phyloP scores from a whole-genome alignment of 192 early-diverging fungal species.

The Haplosporangium gracile region DNA sequence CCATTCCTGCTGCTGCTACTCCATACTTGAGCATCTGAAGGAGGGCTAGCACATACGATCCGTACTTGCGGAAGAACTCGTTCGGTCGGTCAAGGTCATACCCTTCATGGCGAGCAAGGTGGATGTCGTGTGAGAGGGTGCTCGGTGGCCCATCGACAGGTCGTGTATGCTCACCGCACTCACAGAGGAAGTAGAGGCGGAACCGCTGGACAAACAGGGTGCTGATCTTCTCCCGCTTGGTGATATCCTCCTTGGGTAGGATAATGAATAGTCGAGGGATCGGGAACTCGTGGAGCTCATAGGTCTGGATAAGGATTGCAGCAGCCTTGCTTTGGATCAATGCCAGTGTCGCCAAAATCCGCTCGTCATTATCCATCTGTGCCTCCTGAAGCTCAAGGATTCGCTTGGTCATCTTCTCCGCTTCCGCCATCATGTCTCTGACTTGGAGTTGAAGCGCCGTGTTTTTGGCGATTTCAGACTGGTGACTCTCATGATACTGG shows the following conservation, averaged over 20 bases:
- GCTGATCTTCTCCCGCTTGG: background rate
- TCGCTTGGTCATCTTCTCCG: background rate
- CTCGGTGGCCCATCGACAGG: background rate
- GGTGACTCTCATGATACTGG: too few relatives aligned
- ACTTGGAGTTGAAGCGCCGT: too few relatives aligned
- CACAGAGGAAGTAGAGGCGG: conserved; percentile 16
- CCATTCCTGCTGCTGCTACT: background rate
- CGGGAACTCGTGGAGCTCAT: conserved; percentile 31
- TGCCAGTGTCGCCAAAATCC: conserved; percentile 8
- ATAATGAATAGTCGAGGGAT: conserved; percentile 36
- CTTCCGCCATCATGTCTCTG: too few relatives aligned
- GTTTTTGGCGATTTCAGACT: too few relatives aligned
- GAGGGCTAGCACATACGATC: conserved; percentile 1
- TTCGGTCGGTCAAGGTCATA: conserved; percentile 7
- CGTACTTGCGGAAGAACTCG: conserved; percentile 31
- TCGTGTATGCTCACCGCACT: conserved; percentile 22
- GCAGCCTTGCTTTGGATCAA: background rate
- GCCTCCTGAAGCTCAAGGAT: background rate
- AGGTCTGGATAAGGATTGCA: conserved; percentile 17
- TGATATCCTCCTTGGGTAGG: background rate
- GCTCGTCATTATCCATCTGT: background rate
- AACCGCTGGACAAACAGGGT: conserved; percentile 3
- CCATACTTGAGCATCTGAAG: conserved; percentile 26
- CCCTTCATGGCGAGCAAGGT: conserved; percentile 23
- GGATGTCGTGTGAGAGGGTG: conserved; percentile 3